Percentiles rank a stretch among this genome's conserved stretches.
These are phyloP conservation scores for Coriaria nepalensis DNA, from an alignment of 306 rosid species.

Conservation along the genomic window DNA sequence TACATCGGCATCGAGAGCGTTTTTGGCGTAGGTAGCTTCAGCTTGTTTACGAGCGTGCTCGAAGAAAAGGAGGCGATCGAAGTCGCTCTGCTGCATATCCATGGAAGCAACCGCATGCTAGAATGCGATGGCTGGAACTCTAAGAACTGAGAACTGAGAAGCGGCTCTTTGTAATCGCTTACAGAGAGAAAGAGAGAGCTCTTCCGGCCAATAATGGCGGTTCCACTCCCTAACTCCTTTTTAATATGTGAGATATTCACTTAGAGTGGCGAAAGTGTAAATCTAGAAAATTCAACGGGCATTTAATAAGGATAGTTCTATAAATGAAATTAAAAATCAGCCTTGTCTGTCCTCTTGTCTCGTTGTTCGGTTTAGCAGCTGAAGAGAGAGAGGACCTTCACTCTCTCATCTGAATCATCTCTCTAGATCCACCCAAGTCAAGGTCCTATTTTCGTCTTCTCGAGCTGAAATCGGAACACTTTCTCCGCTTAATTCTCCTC, in stretches of 20 bases:
- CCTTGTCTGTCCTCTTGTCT: conserved; percentile 11
- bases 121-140: no score
- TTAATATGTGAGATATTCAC: no score
- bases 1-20: conserved; percentile 81
- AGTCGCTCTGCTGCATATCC: conserved; percentile 57
- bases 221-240: no score
- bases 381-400: conserved; percentile 31
- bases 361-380: conserved; percentile 38
- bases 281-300: conserved; percentile 3
- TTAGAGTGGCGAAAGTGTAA: conserved; percentile 29
- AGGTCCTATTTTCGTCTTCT: no score
- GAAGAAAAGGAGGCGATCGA: conserved; percentile 72
- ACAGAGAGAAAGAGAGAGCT: no score
- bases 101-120: conserved; percentile 10
- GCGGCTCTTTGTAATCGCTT: not conserved
- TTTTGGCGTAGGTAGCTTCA: conserved; percentile 35
- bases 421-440: conserved; percentile 1
- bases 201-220: no score
- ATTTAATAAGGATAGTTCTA: conserved; percentile 10
- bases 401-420: not conserved
- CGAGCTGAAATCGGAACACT: no score
- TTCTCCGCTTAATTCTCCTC: no score
- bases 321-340: conserved; percentile 2
- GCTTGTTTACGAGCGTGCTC: conserved; percentile 71
- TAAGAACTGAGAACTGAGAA: no score